phyloP scores from a whole-genome alignment of 2,329 filamentous ascomycete species.

The Dothideomycetidae sp. region DNA sequence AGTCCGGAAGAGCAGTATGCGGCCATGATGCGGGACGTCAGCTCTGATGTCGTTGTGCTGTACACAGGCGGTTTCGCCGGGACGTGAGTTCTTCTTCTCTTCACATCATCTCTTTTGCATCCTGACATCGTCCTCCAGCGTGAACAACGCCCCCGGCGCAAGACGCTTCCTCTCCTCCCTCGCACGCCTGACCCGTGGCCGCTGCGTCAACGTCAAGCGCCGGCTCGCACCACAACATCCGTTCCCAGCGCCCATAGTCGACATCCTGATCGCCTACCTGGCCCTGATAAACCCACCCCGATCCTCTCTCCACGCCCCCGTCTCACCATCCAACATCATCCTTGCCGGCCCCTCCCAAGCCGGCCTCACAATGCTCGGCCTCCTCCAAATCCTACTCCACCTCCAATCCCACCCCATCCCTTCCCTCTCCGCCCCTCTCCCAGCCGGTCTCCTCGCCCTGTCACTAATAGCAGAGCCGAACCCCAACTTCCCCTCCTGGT shows the following conservation, averaged over 20 bases:
- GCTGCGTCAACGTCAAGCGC: slow-evolving; percentile 31
- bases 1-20: not conserved
- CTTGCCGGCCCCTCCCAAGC: slow-evolving; percentile 34
- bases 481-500: slow-evolving; percentile 1
- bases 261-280: slow-evolving; percentile 34
- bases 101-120: not conserved
- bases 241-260: slow-evolving; percentile 33
- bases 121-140: slow-evolving; percentile 1
- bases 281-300: slow-evolving; percentile 31
- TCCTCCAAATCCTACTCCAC: slow-evolving; percentile 26
- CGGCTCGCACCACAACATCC: slow-evolving; percentile 34
- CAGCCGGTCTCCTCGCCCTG: slow-evolving; percentile 2
- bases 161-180: slow-evolving; percentile 13
- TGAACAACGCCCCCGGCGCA: slow-evolving; percentile 1
- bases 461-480: slow-evolving; percentile 1
- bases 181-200: slow-evolving; percentile 27
- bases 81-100: not conserved
- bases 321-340: slow-evolving; percentile 31
- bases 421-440: not conserved
- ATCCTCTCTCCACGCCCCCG: slow-evolving; percentile 28
- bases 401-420: not conserved
- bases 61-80: slow-evolving; percentile 1
- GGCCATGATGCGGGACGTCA: not conserved
- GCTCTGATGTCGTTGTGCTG: not conserved
- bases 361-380: slow-evolving; percentile 27